A percentile compares a stretch with the other conserved stretches of the same genome.
Conservation (phyloP, 768 basidiomycete species). For the Imleria badia region DNA sequence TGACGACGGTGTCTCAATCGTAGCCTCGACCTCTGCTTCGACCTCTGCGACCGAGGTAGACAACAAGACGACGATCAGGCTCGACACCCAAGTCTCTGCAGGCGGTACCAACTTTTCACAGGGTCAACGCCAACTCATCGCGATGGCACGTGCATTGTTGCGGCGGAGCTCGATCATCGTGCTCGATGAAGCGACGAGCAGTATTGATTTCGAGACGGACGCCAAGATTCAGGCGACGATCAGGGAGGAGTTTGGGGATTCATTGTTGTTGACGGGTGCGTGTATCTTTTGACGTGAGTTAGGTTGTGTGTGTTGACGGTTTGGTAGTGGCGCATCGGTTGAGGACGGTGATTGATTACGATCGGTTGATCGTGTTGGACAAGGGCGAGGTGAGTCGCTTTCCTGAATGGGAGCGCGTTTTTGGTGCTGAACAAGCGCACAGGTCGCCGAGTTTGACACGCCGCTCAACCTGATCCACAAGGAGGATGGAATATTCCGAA, state of each 20-base stretch:
- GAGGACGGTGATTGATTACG: constrained; percentile 79
- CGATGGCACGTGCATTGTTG: constrained; percentile 80
- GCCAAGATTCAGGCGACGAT: constrained; percentile 89
- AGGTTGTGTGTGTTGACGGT: neutral
- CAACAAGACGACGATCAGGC: constrained; percentile 52
- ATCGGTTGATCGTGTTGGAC: constrained; percentile 77
- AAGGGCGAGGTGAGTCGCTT: constrained; percentile 32
- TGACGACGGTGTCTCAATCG: constrained; percentile 41
- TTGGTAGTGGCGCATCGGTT: constrained; percentile 65
- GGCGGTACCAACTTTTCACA: constrained; percentile 92
- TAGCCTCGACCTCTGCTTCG: constrained; percentile 38
- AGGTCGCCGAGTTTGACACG: constrained; percentile 68
- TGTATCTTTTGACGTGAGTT: neutral
- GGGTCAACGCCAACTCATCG: constrained; percentile 86
- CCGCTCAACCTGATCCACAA: constrained; percentile 65
- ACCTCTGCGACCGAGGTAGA: constrained; percentile 54
- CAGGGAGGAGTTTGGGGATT: constrained; percentile 77
- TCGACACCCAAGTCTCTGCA: constrained; percentile 79
- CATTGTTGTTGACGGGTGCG: constrained; percentile 70
- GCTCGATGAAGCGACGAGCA: constrained; percentile 82
- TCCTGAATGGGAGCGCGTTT: too few relatives aligned
- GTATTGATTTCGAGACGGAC: constrained; percentile 86
- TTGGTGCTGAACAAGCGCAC: neutral
- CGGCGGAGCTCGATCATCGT: constrained; percentile 72
- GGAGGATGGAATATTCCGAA: constrained; percentile 62